A percentile compares a stretch with the other conserved stretches of the same genome.
phyloP scores from a whole-genome alignment of 257 asterid genomes.

The Solanum peruvianum region DNA sequence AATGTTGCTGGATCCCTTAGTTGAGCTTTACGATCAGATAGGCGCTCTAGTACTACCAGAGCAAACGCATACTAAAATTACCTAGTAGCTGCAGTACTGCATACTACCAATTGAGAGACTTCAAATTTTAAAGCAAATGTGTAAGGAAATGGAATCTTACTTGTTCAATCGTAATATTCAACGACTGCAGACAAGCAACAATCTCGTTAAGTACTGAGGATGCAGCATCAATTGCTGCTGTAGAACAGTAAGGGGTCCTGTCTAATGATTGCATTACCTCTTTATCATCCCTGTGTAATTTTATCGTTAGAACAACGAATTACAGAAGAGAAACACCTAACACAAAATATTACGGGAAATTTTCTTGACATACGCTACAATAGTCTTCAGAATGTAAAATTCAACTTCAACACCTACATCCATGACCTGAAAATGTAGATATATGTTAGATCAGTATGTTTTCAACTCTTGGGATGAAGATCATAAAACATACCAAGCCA shows the following conservation, averaged over 20 bases:
- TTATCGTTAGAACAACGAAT: neutral
- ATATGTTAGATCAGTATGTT: slow-evolving; percentile 3
- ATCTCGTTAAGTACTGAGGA: slow-evolving; percentile 63
- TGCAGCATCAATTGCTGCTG: slow-evolving; percentile 70
- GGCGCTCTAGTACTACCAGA: neutral
- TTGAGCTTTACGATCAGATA: no score
- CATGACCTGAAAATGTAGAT: slow-evolving; percentile 51
- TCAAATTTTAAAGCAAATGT: neutral
- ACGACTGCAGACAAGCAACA: slow-evolving; percentile 46
- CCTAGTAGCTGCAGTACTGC: neutral
- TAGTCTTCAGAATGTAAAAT: slow-evolving; percentile 54
- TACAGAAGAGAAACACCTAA: neutral
- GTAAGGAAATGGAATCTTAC: slow-evolving; percentile 13
- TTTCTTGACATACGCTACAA: slow-evolving; percentile 31
- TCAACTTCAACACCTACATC: slow-evolving; percentile 87
- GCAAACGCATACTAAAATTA: neutral
- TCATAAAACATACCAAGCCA: slow-evolving; percentile 49
- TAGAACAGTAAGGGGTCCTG: slow-evolving; percentile 59
- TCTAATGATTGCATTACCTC: slow-evolving; percentile 80
- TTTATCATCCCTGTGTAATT: slow-evolving; percentile 48
- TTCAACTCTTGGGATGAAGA: neutral
- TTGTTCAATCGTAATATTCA: slow-evolving; percentile 80
- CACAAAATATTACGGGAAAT: neutral
- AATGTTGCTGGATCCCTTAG: no score
- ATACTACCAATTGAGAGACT: neutral